Evolutionary conservation across 2,329 filamentous ascomycete species (phyloP), one percentile per base, ranked within the genome.

Genomic region (Neofusicoccum sp.): DNA sequence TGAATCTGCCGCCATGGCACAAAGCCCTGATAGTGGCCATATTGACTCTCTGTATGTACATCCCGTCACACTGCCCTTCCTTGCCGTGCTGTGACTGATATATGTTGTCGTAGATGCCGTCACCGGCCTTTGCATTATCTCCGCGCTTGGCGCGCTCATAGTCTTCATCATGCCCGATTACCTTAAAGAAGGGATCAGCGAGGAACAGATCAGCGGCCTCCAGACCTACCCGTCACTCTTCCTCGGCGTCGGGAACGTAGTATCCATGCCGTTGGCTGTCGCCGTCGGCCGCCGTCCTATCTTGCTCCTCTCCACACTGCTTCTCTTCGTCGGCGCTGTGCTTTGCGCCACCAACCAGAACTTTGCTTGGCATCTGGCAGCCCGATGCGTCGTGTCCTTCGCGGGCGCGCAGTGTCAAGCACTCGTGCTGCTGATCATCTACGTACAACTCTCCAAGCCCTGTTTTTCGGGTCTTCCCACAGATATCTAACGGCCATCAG

Each of bases 191-290:
- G 62, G 54, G 5, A 62, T 61, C 36, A 61, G 58, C n/a, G 44
- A 63, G 24, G 61, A 51, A 36, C 57, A 58, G 26, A 60, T 62
- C 12, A 60, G 47, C 6, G 60, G 60, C 20, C 63, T 69, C 6
- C 68, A 68, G 67, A 69, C 67, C 7, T 68, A 67, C 26, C 67
- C 67, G 3, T 65, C 67, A 0, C 64, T 69, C 61, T 69, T 69
- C 59, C 66, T 68, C 64, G 67, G 66, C 1, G 62, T 68, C 8
- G 67, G 66, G 2, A 65, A 65, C 54, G 58, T 68, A 5, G 33
- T 66, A 12, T 62, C 63, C 43, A 68, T 65, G 51, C 67, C 67
- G 12, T 49, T 68, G 6, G 65, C 67, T 36, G 47, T 69, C 6
- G 62, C 66, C 26, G 63, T 69, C n/a, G 66, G 67, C 3, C 61